A percentile compares a stretch with the other conserved stretches of the same genome.
Evolutionary conservation across 1,284 basidiomycete species (phyloP).

Genomic region (Volvariella volvacea): DNA sequence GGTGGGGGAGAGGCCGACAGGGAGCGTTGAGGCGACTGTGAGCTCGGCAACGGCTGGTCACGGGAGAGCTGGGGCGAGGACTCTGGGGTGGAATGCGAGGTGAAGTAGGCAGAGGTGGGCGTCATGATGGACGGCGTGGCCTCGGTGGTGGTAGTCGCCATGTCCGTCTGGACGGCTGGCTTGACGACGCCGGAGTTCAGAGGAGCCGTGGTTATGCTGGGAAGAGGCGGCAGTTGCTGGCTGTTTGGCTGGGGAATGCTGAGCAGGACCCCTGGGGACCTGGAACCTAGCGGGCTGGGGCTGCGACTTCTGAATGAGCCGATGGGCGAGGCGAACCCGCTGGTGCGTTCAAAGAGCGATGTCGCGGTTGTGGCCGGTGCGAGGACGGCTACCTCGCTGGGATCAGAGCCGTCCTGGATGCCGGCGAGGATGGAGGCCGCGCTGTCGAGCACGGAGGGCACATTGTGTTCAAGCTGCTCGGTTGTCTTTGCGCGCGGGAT

Average conservation of each 20-base stretch:
- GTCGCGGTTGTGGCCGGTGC: constrained; percentile 32
- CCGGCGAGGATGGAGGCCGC: constrained; percentile 60
- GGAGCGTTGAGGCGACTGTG: constrained; percentile 15
- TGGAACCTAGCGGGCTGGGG: constrained; percentile 40
- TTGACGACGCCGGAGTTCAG: background rate
- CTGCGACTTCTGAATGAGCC: constrained; percentile 59
- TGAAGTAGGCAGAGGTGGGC: constrained; percentile 45
- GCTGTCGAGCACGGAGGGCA: constrained; percentile 70
- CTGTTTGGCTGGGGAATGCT: constrained; percentile 28
- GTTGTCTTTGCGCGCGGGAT: constrained; percentile 64
- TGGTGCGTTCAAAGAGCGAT: constrained; percentile 16
- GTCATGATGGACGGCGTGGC: constrained; percentile 27
- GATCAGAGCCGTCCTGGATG: constrained; percentile 32
- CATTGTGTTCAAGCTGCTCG: constrained; percentile 63
- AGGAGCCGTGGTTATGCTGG: constrained; percentile 3
- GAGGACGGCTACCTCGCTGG: constrained; percentile 48
- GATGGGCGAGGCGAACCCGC: constrained; percentile 60
- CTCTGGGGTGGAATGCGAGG: constrained; percentile 11
- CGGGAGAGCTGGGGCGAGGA: constrained; percentile 13
- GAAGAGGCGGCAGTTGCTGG: constrained; percentile 6
- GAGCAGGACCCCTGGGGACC: constrained; percentile 25
- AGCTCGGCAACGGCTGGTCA: constrained; percentile 12
- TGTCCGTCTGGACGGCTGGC: constrained; percentile 6
- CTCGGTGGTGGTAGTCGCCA: background rate
- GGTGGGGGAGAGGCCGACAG: constrained; percentile 13